Base-by-base conservation (phyloP, 2,329 filamentous ascomycete genomes). In the Aspergillaceae sp. region DNA sequence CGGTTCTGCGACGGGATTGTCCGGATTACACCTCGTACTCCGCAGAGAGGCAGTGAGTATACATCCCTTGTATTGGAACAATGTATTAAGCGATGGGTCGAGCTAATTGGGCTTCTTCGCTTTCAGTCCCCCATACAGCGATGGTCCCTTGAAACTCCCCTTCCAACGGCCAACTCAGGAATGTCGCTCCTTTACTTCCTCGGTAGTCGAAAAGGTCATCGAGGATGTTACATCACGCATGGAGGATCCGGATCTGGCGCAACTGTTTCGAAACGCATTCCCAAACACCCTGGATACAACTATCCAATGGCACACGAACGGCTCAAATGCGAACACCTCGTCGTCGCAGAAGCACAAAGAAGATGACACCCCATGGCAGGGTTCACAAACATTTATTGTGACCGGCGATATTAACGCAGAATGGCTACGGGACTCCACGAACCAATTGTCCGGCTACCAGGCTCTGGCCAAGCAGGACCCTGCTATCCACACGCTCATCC, bases 211-310 rank as follows among this genome's bases (percentile, higher is more conserved):
- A 65, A 77, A 86, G 59, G 86, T 96, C 43, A 96, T 98, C 51
- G 66, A 80, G 29, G 82, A 96, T 55, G 75, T 98, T 54, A 92
- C 84, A 4, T 76, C 79, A 29, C 83, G 80, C 44, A 86, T 98
- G 71, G 76, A 83, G 48, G 84, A 97, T 59, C 84, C 84, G 10
- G 92, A 97, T 57, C 78, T 98, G 8, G 91, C 91, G 3, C 82
- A 90, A 28, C 74, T 98, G 7, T 98, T 98, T 63, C 88, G 94
- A 63, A 98, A 98, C 62, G 83, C 91, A 2, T 97, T 94, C 54
- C 91, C 91, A 4, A 94, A 92, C 51, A 91, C 87, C 0, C 79
- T 92, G 3, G 89, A 95, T 60, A 95, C 89, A 0, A 95, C 89
- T 0, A 80, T 95, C 53, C 82, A 86, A 58, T 95, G 91, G 77